Evolutionary conservation across 2,329 filamentous ascomycete genomes (phyloP), one percentile per base, ranked within the genome.

Genomic region (Fusarium pseudoanthophilum): DNA sequence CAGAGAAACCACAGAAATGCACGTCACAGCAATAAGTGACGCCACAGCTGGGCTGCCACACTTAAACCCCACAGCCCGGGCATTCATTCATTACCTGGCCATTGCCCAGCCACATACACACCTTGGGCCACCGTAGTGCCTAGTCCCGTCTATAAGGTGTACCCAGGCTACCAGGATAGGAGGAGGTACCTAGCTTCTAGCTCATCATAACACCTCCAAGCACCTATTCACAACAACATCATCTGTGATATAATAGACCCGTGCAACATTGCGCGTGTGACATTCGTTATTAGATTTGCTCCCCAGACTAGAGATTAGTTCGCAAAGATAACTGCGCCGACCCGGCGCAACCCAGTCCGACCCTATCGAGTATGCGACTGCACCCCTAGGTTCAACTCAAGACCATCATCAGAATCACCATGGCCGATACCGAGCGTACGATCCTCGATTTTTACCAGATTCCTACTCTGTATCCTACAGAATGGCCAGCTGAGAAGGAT

Each of bases 381-480:
- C 52, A 61, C 64, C 69, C 67, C 61, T 74, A 58, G 69, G 58
- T 63, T 49, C 68, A 62, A 66, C 60, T 57, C 37, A 36, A 68
- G 69, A 70, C 68, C 67, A 57, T 56, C 48, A 32, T 49, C 49
- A 60, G 64, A 60, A 46, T 56, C 75, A 82, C 70, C 73, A 89
- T 89, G 92, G 88, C 90, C 72, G 93, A 96, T 79, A 89, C 91
- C 78, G 92, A 96, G 79, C 87, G 91, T 70, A 91, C 89, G 51
- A 90, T 98, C 61, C 90, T 96, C 78, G 95, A 95, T 77, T 95
- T 97, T 84, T 98, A 98, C 85, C 93, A 95, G 81, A 89, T 98
- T 55, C 88, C 92, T 46, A 93, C 88, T 20, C 87, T 93, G 26
- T 95, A 91, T 81, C 95, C 95, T 5, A 89, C 90, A 40, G 91